These are phyloP conservation scores for Cytidiella melzeri DNA, from an alignment of 768 basidiomycete species.

Conservation along the genomic window DNA sequence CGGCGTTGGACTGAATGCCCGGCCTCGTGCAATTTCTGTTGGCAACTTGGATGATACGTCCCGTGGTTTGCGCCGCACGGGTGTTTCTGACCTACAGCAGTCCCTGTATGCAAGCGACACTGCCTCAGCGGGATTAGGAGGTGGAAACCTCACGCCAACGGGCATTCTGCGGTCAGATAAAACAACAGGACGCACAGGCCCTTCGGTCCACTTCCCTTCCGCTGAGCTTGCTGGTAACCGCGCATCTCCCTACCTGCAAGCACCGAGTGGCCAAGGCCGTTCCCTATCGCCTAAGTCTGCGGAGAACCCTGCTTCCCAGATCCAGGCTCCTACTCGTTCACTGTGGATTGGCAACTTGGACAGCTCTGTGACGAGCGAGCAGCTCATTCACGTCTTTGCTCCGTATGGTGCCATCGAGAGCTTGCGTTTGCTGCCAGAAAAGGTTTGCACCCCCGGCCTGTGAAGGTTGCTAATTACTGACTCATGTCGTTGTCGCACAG, in stretches of 20 bases:
- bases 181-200: constrained; percentile 36
- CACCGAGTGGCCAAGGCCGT: constrained; percentile 59
- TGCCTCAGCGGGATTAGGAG: constrained; percentile 24
- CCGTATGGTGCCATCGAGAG: constrained; percentile 98
- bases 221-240: constrained; percentile 46
- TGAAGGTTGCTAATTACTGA: constrained; percentile 11
- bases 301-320: constrained; percentile 63
- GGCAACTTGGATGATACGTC: constrained; percentile 79
- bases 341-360: constrained; percentile 99
- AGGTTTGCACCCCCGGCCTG: too few species aligned
- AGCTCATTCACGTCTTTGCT: constrained; percentile 92
- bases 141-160: constrained; percentile 23
- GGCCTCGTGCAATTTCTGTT: constrained; percentile 86
- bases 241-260: constrained; percentile 60
- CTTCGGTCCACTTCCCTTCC: constrained; percentile 67
- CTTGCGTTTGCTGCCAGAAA: constrained; percentile 90
- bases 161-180: constrained; percentile 62
- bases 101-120: constrained; percentile 53
- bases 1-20: constrained; percentile 33
- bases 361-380: constrained; percentile 88
- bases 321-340: constrained; percentile 91
- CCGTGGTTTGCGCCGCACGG: constrained; percentile 58
- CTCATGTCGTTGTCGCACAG: constrained; percentile 36
- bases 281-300: constrained; percentile 75
- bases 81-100: constrained; percentile 47